Evolutionary conservation across 441 rosid species (phyloP).

Genomic region (Populus hybrid): DNA sequence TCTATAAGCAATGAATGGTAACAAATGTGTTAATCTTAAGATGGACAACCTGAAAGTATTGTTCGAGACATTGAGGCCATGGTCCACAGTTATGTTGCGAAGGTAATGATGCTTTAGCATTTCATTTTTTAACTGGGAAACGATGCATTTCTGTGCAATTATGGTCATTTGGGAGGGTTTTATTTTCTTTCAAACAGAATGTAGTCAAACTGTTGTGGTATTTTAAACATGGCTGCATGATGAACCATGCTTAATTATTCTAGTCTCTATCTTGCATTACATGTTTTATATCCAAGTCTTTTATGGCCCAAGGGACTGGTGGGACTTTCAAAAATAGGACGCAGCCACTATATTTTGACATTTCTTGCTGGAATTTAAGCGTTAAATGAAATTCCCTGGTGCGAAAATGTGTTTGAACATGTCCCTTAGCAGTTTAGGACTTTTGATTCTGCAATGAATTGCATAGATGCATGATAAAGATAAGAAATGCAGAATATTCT

Average conservation of each 20-base stretch:
- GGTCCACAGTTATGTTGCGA: constrained; percentile 76
- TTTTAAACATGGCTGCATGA: neutral
- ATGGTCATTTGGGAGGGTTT: neutral
- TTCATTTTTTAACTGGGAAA: neutral
- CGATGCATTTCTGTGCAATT: neutral
- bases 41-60: constrained; percentile 78
- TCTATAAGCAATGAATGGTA: constrained; percentile 7
- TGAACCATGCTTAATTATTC: neutral
- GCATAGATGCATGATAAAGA: neutral
- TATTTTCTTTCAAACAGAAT: neutral
- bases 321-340: neutral
- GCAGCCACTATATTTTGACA: neutral
- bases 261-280: neutral
- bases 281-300: neutral
- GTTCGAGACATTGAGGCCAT: constrained; percentile 72
- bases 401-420: neutral
- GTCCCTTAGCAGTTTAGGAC: neutral
- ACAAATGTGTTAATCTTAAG: constrained; percentile 37
- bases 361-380: neutral
- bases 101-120: constrained; percentile 33
- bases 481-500: neutral
- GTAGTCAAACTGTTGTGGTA: neutral
- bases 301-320: neutral
- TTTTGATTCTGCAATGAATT: neutral
- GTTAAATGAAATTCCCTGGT: neutral